These are phyloP conservation scores for Buddleja alternifolia DNA, from an alignment of 257 asterid species.

Conservation along the genomic window DNA sequence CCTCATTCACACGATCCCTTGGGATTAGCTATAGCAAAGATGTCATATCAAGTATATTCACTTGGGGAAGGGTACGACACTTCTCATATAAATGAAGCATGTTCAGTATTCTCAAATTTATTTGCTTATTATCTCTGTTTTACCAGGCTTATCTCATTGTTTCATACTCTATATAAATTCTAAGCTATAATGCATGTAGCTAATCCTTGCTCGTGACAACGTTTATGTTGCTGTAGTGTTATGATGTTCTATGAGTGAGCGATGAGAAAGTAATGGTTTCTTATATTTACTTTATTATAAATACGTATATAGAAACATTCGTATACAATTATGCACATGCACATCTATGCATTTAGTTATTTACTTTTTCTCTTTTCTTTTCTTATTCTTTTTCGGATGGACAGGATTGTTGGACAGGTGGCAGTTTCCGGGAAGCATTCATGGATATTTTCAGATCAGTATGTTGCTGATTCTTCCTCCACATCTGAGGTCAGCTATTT, in stretches of 20 bases:
- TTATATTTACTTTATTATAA: not conserved
- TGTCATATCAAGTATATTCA: slow-evolving; percentile 85
- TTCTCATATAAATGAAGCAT: slow-evolving; percentile 23
- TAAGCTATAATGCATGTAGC: slow-evolving; percentile 10
- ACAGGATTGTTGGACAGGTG: slow-evolving; percentile 85
- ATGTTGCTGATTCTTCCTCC: slow-evolving; percentile 46
- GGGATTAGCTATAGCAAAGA: slow-evolving; percentile 86
- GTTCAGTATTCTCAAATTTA: not conserved
- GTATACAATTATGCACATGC: not conserved
- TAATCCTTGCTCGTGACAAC: slow-evolving; percentile 23
- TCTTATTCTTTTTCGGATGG: slow-evolving; percentile 27
- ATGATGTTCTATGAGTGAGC: not conserved
- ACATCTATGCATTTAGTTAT: not conserved
- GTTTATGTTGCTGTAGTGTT: slow-evolving; percentile 11
- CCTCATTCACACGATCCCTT: slow-evolving; percentile 65
- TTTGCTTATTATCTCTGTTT: slow-evolving; percentile 25
- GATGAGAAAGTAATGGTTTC: slow-evolving; percentile 8
- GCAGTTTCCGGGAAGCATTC: slow-evolving; percentile 92
- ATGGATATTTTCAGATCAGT: slow-evolving; percentile 74
- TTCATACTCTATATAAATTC: not conserved
- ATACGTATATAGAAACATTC: not conserved
- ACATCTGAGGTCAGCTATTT: slow-evolving; percentile 59
- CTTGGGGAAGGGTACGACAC: slow-evolving; percentile 91
- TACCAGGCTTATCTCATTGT: slow-evolving; percentile 27
- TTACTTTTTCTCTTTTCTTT: slow-evolving; percentile 5